These are phyloP conservation scores for Penicillium sp. DNA, from an alignment of 2,329 filamentous ascomycete species.

Conservation along the genomic window DNA sequence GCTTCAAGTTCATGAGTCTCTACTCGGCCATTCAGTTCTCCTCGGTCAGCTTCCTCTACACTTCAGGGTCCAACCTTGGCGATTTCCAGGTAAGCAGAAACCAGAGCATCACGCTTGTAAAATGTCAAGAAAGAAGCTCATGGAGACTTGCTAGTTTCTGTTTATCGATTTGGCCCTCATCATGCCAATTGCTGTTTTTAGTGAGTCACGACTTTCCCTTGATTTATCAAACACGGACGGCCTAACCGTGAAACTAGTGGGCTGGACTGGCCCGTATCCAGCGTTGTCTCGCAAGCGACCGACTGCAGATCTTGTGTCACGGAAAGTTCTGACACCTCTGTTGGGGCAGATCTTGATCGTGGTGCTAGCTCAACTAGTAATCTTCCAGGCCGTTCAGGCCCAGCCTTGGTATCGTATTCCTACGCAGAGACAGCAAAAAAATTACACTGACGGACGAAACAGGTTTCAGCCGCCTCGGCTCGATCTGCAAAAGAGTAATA, in stretches of 20 bases:
- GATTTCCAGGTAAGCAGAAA: slow-evolving; percentile 71
- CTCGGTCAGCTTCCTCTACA: slow-evolving; percentile 93
- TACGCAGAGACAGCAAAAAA: background rate
- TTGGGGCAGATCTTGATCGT: slow-evolving; percentile 84
- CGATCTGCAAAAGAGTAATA: slow-evolving; percentile 75
- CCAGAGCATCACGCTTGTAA: background rate
- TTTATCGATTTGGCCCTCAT: slow-evolving; percentile 94
- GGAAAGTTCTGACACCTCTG: slow-evolving; percentile 85
- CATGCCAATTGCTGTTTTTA: slow-evolving; percentile 93
- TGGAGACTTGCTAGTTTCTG: slow-evolving; percentile 60
- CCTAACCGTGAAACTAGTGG: slow-evolving; percentile 56
- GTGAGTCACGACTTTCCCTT: slow-evolving; percentile 43
- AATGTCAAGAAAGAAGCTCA: background rate
- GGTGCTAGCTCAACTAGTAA: slow-evolving; percentile 70
- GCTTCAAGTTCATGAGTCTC: slow-evolving; percentile 99
- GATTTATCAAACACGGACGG: background rate
- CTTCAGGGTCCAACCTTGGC: slow-evolving; percentile 86
- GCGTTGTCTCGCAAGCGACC: slow-evolving; percentile 78
- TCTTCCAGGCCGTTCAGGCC: slow-evolving; percentile 69
- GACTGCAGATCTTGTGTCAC: slow-evolving; percentile 84
- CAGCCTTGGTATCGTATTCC: slow-evolving; percentile 68
- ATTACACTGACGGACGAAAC: slow-evolving; percentile 17
- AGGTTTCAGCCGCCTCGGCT: slow-evolving; percentile 77
- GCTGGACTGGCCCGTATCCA: slow-evolving; percentile 84
- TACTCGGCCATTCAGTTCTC: slow-evolving; percentile 99